Evolutionary conservation across 352 stramenopile species (phyloP).

Genomic region (Aphanomyces invadans): DNA sequence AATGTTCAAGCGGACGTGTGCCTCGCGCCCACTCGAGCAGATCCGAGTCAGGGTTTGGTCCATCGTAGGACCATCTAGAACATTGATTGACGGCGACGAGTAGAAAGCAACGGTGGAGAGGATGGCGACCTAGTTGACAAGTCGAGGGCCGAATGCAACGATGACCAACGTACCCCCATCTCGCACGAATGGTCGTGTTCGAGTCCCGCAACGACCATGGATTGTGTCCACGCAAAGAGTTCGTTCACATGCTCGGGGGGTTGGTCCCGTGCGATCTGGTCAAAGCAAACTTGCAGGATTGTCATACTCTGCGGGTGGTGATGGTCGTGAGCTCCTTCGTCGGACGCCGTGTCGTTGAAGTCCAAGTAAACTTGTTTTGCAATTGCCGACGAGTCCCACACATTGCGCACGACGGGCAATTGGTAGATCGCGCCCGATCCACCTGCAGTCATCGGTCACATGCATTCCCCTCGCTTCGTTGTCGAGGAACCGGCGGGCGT

Average conservation of each 20-base stretch:
- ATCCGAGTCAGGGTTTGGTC: neutral
- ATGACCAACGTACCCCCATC: neutral
- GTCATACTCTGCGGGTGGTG: conserved; percentile 28
- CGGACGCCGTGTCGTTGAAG: conserved; percentile 32
- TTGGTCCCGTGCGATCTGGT: conserved; percentile 31
- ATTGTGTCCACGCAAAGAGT: conserved; percentile 5
- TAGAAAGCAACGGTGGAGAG: conserved; percentile 21
- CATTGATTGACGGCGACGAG: conserved; percentile 19
- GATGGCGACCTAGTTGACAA: neutral
- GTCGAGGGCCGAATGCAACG: neutral
- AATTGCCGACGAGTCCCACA: conserved; percentile 58
- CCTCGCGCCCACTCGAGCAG: neutral
- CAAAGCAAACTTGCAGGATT: conserved; percentile 50
- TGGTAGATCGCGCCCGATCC: conserved; percentile 45
- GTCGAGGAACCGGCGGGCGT: neutral
- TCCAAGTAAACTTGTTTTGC: conserved; percentile 76
- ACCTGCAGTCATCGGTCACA: no score
- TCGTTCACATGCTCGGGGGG: conserved; percentile 13
- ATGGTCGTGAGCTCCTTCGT: conserved; percentile 16
- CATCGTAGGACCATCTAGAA: neutral
- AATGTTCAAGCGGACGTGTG: neutral
- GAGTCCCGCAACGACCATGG: conserved; percentile 7
- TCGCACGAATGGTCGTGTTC: neutral
- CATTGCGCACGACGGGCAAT: conserved; percentile 34
- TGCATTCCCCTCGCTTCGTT: no score